Percentiles rank a stretch among this genome's conserved stretches.
Evolutionary conservation across 2,329 filamentous ascomycete species (phyloP).

Genomic region (Pleomassaria siparia): DNA sequence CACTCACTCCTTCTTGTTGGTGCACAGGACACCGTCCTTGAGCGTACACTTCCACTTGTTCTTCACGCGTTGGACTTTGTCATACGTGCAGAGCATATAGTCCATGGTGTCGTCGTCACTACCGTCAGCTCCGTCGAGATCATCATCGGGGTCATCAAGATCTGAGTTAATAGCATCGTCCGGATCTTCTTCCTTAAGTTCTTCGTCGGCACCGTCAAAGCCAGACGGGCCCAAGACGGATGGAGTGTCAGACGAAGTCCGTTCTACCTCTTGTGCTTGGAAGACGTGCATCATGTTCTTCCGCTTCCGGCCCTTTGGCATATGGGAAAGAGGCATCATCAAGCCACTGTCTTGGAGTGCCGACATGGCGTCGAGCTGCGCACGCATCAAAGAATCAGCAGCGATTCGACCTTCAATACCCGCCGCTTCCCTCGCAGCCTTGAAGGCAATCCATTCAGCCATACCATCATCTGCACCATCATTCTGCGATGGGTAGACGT

Average conservation of each 20-base stretch:
- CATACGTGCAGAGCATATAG: conserved; percentile 98
- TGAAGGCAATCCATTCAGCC: conserved; percentile 59
- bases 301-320: conserved; percentile 47
- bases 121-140: conserved; percentile 77
- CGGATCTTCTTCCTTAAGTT: conserved; percentile 60
- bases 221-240: conserved; percentile 40
- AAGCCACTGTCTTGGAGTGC: conserved; percentile 73
- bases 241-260: conserved; percentile 20
- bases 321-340: conserved; percentile 70
- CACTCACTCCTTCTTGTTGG: conserved; percentile 82
- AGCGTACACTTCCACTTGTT: conserved; percentile 97
- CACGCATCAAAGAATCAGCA: conserved; percentile 70
- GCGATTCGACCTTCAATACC: conserved; percentile 53
- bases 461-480: conserved; percentile 71
- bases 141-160: conserved; percentile 90
- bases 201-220: conserved; percentile 61
- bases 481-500: conserved; percentile 61
- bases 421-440: conserved; percentile 59
- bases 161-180: conserved; percentile 99
- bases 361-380: conserved; percentile 65
- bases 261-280: conserved; percentile 58
- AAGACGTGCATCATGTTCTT: conserved; percentile 39
- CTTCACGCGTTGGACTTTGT: conserved; percentile 98
- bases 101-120: conserved; percentile 81
- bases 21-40: conserved; percentile 92